A percentile compares a stretch with the other conserved stretches of the same genome.
phyloP scores from a whole-genome alignment of 345 rosid genomes.

The Eucalyptus erythrocorys region DNA sequence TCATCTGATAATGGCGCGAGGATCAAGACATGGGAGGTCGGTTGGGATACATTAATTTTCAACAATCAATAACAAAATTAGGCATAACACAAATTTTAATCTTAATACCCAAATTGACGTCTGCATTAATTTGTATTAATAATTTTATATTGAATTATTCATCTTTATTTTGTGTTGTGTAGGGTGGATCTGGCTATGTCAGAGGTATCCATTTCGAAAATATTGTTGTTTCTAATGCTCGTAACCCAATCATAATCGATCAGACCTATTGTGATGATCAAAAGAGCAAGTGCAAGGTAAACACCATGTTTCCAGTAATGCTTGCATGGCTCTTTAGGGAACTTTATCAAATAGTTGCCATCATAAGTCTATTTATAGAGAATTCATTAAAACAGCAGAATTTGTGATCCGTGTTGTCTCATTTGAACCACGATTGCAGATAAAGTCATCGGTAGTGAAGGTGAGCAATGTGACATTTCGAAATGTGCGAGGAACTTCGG shows the following conservation, averaged over 20 bases:
- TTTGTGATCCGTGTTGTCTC: not conserved
- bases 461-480: conserved; percentile 20
- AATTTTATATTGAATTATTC: not conserved
- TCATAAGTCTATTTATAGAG: not conserved
- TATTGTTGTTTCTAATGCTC: not conserved
- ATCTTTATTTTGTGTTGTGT: not conserved
- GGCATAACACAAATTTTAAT: not conserved
- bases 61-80: not conserved
- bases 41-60: not conserved
- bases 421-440: not conserved
- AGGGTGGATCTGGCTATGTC: not conserved
- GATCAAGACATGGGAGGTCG: conserved; percentile 27
- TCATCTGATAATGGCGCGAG: conserved; percentile 19
- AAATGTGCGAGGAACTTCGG: conserved; percentile 13
- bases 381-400: not conserved
- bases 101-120: not conserved
- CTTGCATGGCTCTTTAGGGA: not conserved
- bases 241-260: not conserved
- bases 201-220: not conserved
- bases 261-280: not conserved
- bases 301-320: not conserved
- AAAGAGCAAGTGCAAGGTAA: not conserved
- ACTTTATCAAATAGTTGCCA: not conserved
- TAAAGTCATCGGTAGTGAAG: not conserved
- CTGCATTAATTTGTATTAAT: not conserved